These are phyloP conservation scores for Taphrina flavorubra DNA, from an alignment of 1,139 yeast species.

Conservation along the genomic window DNA sequence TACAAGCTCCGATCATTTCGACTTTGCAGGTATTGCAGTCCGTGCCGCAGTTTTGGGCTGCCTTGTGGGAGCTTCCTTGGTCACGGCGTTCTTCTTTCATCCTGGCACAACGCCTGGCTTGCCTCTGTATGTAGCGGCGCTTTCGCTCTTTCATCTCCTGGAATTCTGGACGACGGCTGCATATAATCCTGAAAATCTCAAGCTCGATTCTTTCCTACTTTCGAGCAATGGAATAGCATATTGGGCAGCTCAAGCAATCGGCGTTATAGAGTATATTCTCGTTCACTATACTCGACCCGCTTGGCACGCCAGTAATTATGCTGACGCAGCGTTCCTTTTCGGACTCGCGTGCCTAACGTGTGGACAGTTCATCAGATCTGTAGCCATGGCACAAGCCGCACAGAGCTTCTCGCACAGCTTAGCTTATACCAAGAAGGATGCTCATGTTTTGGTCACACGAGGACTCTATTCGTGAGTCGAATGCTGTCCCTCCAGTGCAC, in stretches of 20 bases:
- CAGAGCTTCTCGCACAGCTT: constrained; percentile 85
- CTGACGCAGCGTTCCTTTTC: constrained; percentile 47
- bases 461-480: constrained; percentile 65
- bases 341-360: constrained; percentile 60
- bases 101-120: constrained; percentile 46
- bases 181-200: constrained; percentile 69
- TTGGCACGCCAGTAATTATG: constrained; percentile 46
- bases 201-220: constrained; percentile 69
- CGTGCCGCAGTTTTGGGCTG: constrained; percentile 47
- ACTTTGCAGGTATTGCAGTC: constrained; percentile 45
- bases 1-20: not conserved
- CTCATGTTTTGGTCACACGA: constrained; percentile 69
- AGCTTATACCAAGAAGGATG: constrained; percentile 59
- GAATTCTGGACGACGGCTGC: constrained; percentile 81
- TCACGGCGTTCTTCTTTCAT: constrained; percentile 26
- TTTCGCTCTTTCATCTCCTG: constrained; percentile 73
- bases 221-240: constrained; percentile 73
- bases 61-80: constrained; percentile 43
- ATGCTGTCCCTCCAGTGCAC: no score
- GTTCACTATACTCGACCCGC: constrained; percentile 55
- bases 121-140: constrained; percentile 60
- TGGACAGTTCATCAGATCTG: constrained; percentile 73
- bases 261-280: constrained; percentile 58
- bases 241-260: constrained; percentile 64
- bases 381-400: constrained; percentile 88